These are phyloP conservation scores for Kuraishia capsulata DNA, from an alignment of 805 yeast species.

Conservation along the genomic window DNA sequence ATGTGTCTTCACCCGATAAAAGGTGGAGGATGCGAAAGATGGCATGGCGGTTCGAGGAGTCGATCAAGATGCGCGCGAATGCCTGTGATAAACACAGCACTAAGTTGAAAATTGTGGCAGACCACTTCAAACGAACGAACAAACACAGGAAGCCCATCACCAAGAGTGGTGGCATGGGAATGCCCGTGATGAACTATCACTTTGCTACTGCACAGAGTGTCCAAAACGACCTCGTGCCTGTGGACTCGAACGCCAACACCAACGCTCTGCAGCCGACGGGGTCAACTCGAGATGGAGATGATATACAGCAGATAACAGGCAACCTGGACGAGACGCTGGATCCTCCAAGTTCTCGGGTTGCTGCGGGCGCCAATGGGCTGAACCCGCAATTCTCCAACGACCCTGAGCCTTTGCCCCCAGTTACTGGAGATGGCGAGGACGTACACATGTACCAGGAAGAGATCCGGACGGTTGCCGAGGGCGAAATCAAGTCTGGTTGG, in stretches of 20 bases:
- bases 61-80: constrained; percentile 47
- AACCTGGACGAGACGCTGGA: neutral
- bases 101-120: constrained; percentile 38
- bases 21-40: constrained; percentile 92
- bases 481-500: constrained; percentile 90
- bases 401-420: neutral
- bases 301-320: neutral
- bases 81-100: constrained; percentile 50
- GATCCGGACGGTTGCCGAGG: constrained; percentile 60
- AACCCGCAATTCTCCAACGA: constrained; percentile 1
- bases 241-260: neutral
- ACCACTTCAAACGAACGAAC: constrained; percentile 22
- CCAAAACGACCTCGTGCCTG: neutral
- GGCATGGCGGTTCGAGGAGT: constrained; percentile 84
- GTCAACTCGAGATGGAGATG: neutral
- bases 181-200: constrained; percentile 1
- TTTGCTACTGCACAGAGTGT: neutral
- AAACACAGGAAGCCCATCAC: constrained; percentile 15
- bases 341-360: neutral
- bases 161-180: constrained; percentile 17
- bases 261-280: neutral
- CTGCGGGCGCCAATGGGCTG: neutral
- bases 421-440: neutral
- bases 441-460: constrained; percentile 49
- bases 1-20: constrained; percentile 45